Evolutionary conservation across 805 yeast species (phyloP).

Genomic region (Saccharomycopsis sp.): DNA sequence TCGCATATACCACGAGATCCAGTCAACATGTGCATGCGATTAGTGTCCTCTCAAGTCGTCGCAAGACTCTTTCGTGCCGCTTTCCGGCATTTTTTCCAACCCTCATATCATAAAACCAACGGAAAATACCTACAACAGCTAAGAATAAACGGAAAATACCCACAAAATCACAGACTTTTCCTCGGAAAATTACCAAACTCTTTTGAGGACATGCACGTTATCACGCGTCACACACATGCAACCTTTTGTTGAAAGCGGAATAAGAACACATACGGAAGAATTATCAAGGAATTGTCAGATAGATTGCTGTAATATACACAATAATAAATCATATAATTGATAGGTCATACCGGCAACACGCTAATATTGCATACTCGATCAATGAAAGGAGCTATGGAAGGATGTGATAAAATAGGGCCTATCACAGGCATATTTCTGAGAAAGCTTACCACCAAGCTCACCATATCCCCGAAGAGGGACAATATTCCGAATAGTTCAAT

Average conservation of each 20-base stretch:
- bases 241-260: background rate
- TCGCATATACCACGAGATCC: no score
- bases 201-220: no score
- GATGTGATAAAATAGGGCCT: constrained; percentile 79
- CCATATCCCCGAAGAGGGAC: constrained; percentile 88
- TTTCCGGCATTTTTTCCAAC: no score
- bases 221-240: background rate
- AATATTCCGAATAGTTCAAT: constrained; percentile 86
- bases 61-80: no score
- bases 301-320: background rate
- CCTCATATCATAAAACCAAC: no score
- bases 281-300: background rate
- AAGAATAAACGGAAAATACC: background rate
- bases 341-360: constrained; percentile 18
- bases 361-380: constrained; percentile 16
- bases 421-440: constrained; percentile 81
- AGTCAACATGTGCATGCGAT: no score
- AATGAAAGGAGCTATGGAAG: constrained; percentile 63
- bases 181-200: background rate
- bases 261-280: no score
- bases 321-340: background rate
- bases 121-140: no score
- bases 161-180: background rate
- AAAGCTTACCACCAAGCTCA: constrained; percentile 81
- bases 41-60: no score